Conservation (phyloP, 352 stramenopile species). For the Pythium aristosporum region DNA sequence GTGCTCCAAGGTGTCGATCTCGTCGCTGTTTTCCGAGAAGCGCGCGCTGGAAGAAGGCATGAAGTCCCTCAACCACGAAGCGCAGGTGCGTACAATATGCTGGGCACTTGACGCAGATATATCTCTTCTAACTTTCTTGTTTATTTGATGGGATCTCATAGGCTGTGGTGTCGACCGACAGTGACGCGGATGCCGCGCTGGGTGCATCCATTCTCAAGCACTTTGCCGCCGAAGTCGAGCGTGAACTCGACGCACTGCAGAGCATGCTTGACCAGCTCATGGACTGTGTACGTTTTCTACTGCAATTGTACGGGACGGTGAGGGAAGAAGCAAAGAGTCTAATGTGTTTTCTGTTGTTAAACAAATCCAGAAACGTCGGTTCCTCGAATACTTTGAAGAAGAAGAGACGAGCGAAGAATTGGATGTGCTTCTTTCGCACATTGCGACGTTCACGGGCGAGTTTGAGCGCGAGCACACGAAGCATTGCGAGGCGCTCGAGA, state of each 20-base stretch:
- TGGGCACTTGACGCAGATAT: no score
- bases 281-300: slow-evolving; percentile 37
- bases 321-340: neutral
- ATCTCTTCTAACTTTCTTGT: neutral
- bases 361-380: slow-evolving; percentile 56
- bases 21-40: slow-evolving; percentile 66
- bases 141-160: slow-evolving; percentile 2
- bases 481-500: slow-evolving; percentile 45
- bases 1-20: slow-evolving; percentile 72
- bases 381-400: slow-evolving; percentile 85
- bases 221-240: slow-evolving; percentile 63
- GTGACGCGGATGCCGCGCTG: slow-evolving; percentile 31
- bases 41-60: slow-evolving; percentile 62
- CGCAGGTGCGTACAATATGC: slow-evolving; percentile 27
- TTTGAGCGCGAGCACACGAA: slow-evolving; percentile 74
- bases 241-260: slow-evolving; percentile 52
- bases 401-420: slow-evolving; percentile 77
- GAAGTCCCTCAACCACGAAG: slow-evolving; percentile 53
- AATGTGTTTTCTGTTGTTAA: neutral
- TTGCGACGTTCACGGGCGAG: slow-evolving; percentile 74
- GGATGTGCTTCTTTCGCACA: slow-evolving; percentile 68
- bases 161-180: slow-evolving; percentile 23
- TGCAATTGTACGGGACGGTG: neutral
- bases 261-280: slow-evolving; percentile 50
- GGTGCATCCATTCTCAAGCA: slow-evolving; percentile 51